Evolutionary conservation across 148 eudicot genomes (phyloP), one percentile per base, ranked within the genome.

Genomic region (Fallopia convolvulus): DNA sequence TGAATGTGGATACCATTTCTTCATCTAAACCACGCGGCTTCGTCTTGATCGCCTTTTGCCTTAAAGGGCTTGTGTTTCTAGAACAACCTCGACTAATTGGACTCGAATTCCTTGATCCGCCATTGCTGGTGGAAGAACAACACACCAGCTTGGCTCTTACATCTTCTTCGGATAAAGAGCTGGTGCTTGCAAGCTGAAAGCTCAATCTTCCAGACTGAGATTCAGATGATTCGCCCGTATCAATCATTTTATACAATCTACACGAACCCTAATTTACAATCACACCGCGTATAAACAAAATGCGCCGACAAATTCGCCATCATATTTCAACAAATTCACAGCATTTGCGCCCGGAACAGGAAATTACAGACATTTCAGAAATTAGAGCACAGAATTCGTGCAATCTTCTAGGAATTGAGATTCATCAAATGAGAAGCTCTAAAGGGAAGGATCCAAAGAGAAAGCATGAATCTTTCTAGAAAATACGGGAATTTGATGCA

Each of bases 21-120:
- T 92, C 99, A 76, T 95, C 99, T 46, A 90, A 86, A 77, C 99
- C 99, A 53, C 97, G 81, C 0, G 99, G 99, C 74, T 87, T 95
- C 1, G 99, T 94, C 83, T 90, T 94, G 47, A 89, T 53, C 81
- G 79, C 90, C 84, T 88, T 90, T 82, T 91, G 96, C 80, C 87
- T 88, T 13, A 86, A 94, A 3, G 97, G 99, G 58, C 99, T 95
- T 5, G 93, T 91, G 63, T 92, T 95, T 80, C 97, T 87, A 4
- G 97, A 90, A 94, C 93, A 10, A 84, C 68, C 12, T 39, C 92
- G 88, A 7, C 93, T 82, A 56, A 90, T 70, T 0, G 96, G 98
- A 52, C 87, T 89, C 17, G 90, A 81, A 75, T 87, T 87, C 77
- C 92, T 86, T 11, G 90, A 85, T 78, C 88, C 86, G 80, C 8